Conservation (phyloP, 306 rosid species). For the Inga oerstediana region DNA sequence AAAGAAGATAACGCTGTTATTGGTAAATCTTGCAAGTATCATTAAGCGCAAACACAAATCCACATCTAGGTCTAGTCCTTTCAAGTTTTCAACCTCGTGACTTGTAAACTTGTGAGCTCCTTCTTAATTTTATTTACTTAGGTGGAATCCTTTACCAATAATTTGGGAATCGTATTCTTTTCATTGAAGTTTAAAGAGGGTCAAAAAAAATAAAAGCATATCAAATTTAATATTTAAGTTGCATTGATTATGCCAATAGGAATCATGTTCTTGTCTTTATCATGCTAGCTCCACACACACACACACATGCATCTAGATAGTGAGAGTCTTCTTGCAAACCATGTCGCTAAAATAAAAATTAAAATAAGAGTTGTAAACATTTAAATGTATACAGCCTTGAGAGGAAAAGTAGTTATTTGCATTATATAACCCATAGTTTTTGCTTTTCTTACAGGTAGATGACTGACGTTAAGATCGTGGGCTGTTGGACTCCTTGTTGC, state of each 20-base stretch:
- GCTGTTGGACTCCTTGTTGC: constrained; percentile 31
- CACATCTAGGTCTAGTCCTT: constrained; percentile 12
- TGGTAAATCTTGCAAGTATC: constrained; percentile 47
- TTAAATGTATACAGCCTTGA: background rate
- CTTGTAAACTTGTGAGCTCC: background rate
- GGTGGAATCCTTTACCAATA: background rate
- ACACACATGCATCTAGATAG: background rate
- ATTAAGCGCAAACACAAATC: background rate
- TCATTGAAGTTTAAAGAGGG: background rate
- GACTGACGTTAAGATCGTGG: constrained; percentile 39
- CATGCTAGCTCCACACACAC: background rate
- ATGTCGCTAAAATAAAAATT: background rate
- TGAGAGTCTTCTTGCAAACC: background rate
- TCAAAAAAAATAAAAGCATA: background rate
- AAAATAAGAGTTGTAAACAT: background rate
- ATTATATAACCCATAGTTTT: constrained; percentile 14
- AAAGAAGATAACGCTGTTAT: constrained; percentile 47
- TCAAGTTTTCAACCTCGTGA: constrained; percentile 19
- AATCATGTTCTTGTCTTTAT: background rate
- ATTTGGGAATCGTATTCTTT: background rate
- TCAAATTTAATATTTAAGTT: background rate
- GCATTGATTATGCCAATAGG: background rate
- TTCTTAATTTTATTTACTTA: background rate
- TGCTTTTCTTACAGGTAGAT: constrained; percentile 47
- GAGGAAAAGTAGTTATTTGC: background rate